Conservation (phyloP, 257 asterid genomes). For the Thymus quinquecostatus region DNA sequence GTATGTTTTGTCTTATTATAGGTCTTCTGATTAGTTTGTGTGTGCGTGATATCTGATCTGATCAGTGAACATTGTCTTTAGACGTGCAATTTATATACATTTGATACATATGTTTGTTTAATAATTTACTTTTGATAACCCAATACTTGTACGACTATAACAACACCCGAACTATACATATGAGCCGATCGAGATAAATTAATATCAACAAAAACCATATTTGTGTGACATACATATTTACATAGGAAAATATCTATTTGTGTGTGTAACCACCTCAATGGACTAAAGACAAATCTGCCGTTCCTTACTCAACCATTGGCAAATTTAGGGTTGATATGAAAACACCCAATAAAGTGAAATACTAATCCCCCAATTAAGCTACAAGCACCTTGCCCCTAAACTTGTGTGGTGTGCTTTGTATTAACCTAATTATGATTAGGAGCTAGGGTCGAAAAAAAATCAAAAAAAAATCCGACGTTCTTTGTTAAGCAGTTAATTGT, state of each 20-base stretch:
- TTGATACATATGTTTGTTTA: background rate
- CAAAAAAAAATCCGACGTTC: background rate
- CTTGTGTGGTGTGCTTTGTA: background rate
- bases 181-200: no score
- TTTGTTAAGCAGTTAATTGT: background rate
- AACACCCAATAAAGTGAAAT: conserved; percentile 5
- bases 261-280: background rate
- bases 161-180: background rate
- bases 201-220: background rate
- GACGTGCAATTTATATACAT: background rate
- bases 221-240: no score
- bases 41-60: background rate
- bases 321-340: background rate
- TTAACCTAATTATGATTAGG: background rate
- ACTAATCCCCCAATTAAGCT: background rate
- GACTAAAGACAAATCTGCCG: background rate
- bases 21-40: background rate
- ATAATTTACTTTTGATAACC: background rate
- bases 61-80: background rate
- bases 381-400: background rate
- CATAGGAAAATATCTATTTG: background rate
- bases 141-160: background rate
- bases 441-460: no score
- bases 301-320: background rate
- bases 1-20: background rate